Evolutionary conservation across 345 rosid species (phyloP).

Genomic region (Syzygium jambos): DNA sequence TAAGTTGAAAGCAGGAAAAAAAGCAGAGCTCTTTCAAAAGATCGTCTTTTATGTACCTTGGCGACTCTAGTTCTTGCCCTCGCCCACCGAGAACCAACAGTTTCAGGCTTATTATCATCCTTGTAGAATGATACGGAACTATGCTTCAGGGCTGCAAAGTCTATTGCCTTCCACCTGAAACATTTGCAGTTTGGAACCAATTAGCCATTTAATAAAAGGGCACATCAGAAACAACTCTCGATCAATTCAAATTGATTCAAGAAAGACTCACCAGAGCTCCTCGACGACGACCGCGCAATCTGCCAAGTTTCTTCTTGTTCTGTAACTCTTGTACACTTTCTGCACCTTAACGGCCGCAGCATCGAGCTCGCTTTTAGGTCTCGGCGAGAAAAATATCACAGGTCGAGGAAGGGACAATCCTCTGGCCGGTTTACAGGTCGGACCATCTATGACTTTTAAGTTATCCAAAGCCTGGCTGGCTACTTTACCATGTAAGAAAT

Average conservation of each 20-base stretch:
- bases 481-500: constrained; percentile 11
- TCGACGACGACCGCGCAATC: constrained; percentile 91
- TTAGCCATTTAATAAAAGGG: background rate
- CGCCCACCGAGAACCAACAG: constrained; percentile 82
- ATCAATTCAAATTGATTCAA: background rate
- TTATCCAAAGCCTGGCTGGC: background rate
- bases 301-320: constrained; percentile 86
- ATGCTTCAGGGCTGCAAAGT: constrained; percentile 58
- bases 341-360: constrained; percentile 87
- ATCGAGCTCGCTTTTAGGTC: constrained; percentile 63
- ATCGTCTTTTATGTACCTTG: constrained; percentile 28
- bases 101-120: constrained; percentile 63
- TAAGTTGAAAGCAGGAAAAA: background rate
- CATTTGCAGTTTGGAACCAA: background rate
- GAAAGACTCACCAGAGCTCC: constrained; percentile 52
- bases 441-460: background rate
- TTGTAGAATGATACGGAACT: constrained; percentile 59
- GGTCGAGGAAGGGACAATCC: constrained; percentile 46
- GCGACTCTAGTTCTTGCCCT: constrained; percentile 94
- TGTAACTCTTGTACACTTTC: constrained; percentile 83
- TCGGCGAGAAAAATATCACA: constrained; percentile 44
- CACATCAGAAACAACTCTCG: background rate
- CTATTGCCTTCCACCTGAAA: constrained; percentile 91
- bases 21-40: too few relatives aligned
- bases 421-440: constrained; percentile 8